Evolutionary conservation across 2,329 filamentous ascomycete genomes (phyloP).

Genomic region (Dendryphion nanum): DNA sequence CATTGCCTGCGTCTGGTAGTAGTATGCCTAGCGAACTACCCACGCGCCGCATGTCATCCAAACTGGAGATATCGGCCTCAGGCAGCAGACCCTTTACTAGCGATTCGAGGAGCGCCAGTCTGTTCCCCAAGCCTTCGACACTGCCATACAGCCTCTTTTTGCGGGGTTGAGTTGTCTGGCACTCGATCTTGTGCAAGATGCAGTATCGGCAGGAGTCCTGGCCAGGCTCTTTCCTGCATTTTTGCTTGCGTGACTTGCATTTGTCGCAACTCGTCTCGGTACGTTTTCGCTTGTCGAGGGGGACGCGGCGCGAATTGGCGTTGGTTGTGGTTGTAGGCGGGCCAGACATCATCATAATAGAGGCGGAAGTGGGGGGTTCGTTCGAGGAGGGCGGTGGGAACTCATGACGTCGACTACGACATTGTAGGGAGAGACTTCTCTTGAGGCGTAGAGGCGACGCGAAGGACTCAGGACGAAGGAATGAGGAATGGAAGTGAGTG

Average conservation of each 20-base stretch:
- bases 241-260: constrained; percentile 49
- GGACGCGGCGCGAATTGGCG: constrained; percentile 39
- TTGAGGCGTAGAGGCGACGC: background rate
- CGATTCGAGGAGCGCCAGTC: constrained; percentile 44
- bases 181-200: constrained; percentile 41
- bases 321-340: constrained; percentile 12
- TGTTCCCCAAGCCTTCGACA: constrained; percentile 42
- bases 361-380: background rate
- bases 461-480: background rate
- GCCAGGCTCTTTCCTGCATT: constrained; percentile 42
- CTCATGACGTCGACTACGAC: background rate
- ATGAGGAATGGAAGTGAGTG: too few species aligned
- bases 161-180: constrained; percentile 45
- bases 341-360: constrained; percentile 3
- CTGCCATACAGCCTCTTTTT: constrained; percentile 47
- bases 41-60: constrained; percentile 42
- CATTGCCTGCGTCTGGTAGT: constrained; percentile 28
- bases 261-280: constrained; percentile 49
- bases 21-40: constrained; percentile 41
- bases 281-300: constrained; percentile 45
- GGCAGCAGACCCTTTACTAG: constrained; percentile 46
- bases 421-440: background rate
- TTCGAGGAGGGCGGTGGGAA: background rate
- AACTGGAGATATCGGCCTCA: constrained; percentile 43
- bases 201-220: constrained; percentile 45